These are phyloP conservation scores for Citrus cavaleriei DNA, from an alignment of 345 rosid genomes.

Conservation along the genomic window DNA sequence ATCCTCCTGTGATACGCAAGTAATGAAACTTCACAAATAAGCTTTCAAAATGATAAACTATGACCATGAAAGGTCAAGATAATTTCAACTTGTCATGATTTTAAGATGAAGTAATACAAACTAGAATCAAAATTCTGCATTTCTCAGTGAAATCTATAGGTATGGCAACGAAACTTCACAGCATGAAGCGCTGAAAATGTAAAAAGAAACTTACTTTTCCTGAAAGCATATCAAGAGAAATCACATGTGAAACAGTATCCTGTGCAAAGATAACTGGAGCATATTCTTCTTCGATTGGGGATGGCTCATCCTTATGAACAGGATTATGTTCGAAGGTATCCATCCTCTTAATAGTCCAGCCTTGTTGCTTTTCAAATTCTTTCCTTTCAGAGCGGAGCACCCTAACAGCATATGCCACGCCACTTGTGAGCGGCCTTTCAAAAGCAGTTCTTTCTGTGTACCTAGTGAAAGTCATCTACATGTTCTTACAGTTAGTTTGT, in stretches of 20 bases:
- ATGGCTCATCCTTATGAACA: conserved; percentile 83
- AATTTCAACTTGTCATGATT: not conserved
- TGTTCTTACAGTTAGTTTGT: conserved; percentile 32
- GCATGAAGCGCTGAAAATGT: conserved; percentile 7
- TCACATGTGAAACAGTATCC: conserved; percentile 82
- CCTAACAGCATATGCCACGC: conserved; percentile 95
- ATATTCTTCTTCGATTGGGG: conserved; percentile 86
- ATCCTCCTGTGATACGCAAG: conserved; percentile 66
- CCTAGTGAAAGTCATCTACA: conserved; percentile 80
- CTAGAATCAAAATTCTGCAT: not conserved
- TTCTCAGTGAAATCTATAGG: not conserved
- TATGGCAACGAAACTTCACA: not conserved
- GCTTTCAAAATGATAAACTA: not conserved
- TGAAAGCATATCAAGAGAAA: conserved; percentile 91
- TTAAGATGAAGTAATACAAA: not conserved
- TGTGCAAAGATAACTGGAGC: conserved; percentile 99
- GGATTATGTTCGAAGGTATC: conserved; percentile 66
- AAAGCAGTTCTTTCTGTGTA: conserved; percentile 94
- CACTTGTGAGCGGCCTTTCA: conserved; percentile 97
- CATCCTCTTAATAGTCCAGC: conserved; percentile 91
- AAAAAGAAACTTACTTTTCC: conserved; percentile 63
- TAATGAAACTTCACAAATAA: conserved; percentile 7
- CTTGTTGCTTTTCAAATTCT: conserved; percentile 87
- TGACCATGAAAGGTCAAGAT: not conserved
- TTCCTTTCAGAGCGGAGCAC: conserved; percentile 90